Evolutionary conservation across 345 rosid species (phyloP).

Genomic region (Pugionium dolabratum): DNA sequence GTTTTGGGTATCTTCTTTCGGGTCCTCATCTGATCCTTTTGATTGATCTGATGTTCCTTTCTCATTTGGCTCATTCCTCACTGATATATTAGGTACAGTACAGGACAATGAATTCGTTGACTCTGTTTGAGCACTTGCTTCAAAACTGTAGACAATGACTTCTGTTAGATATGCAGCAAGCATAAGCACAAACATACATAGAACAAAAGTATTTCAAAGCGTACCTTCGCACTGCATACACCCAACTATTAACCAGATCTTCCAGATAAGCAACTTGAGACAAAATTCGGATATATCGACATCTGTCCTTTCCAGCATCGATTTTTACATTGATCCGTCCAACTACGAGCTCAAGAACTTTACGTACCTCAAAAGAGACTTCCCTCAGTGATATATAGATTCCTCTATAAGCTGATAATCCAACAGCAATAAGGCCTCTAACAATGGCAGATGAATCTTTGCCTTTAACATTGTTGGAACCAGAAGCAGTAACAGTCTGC

Average conservation of each 20-base stretch:
- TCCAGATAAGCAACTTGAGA: constrained; percentile 95
- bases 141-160: constrained; percentile 61
- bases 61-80: constrained; percentile 40
- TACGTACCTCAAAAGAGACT: constrained; percentile 78
- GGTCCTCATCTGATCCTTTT: constrained; percentile 41
- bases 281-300: constrained; percentile 66
- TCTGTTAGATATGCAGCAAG: constrained; percentile 37
- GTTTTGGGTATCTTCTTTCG: constrained; percentile 37
- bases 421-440: constrained; percentile 87
- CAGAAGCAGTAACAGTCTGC: constrained; percentile 43
- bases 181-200: constrained; percentile 22
- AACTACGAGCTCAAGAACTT: constrained; percentile 88
- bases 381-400: constrained; percentile 65
- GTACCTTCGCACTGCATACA: constrained; percentile 79
- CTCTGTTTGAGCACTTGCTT: constrained; percentile 51
- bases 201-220: constrained; percentile 10
- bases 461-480: constrained; percentile 54
- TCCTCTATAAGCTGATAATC: constrained; percentile 82
- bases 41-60: constrained; percentile 36
- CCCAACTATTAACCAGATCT: constrained; percentile 92
- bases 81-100: constrained; percentile 39
- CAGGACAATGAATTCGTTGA: constrained; percentile 39
- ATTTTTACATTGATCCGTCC: constrained; percentile 68
- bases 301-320: constrained; percentile 79
- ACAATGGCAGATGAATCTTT: constrained; percentile 68